Percentiles rank a stretch among this genome's conserved stretches.
phyloP scores from a whole-genome alignment of 768 basidiomycete species.

The Hysterangium stoloniferum region DNA sequence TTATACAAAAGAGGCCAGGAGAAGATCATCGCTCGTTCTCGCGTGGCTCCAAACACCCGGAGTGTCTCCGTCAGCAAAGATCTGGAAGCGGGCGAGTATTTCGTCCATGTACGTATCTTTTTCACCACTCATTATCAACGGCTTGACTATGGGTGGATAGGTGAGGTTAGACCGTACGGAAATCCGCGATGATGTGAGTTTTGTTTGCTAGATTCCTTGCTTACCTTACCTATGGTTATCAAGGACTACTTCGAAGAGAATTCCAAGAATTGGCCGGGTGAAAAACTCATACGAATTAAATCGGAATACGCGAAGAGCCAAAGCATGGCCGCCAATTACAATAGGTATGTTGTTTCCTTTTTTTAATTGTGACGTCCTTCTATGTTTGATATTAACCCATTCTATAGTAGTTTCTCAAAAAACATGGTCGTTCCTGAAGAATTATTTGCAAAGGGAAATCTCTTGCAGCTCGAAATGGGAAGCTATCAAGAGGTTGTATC shows the following conservation, averaged over 20 bases:
- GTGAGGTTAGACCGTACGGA: slow-evolving; percentile 8
- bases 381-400: background rate
- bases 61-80: slow-evolving; percentile 19
- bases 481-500: slow-evolving; percentile 1
- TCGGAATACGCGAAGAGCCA: slow-evolving; percentile 8
- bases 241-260: background rate
- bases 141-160: background rate
- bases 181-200: slow-evolving; percentile 1
- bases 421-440: slow-evolving; percentile 10
- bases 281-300: slow-evolving; percentile 6
- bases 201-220: background rate
- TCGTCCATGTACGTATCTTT: slow-evolving; percentile 21
- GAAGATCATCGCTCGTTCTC: slow-evolving; percentile 17
- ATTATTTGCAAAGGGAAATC: slow-evolving; percentile 9
- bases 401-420: background rate
- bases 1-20: slow-evolving; percentile 41
- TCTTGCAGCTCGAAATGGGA: slow-evolving; percentile 7
- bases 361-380: background rate
- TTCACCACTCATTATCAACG: too few relatives aligned
- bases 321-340: slow-evolving; percentile 13
- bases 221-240: too few relatives aligned
- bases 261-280: background rate
- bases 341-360: background rate
- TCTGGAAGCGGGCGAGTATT: slow-evolving; percentile 24
- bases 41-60: slow-evolving; percentile 18